Percentiles rank a stretch among this genome's conserved stretches.
Conservation (phyloP, 805 yeast species). For the Myxozyma lipomycoides region DNA sequence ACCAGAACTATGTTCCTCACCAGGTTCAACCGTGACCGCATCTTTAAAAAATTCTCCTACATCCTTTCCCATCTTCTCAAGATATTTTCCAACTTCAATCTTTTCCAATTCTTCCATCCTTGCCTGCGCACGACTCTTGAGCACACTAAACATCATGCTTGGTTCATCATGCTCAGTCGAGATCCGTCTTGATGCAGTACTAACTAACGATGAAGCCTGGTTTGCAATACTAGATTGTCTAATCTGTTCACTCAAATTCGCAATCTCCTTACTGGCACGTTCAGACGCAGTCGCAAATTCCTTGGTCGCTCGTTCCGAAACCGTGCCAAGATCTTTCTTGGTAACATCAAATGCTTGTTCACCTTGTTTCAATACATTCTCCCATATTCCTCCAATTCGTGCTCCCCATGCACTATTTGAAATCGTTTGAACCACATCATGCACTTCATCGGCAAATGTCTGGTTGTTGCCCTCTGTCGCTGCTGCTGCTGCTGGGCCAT, state of each 20-base stretch:
- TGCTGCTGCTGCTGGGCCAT: constrained; percentile 2
- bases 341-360: constrained; percentile 32
- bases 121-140: constrained; percentile 50
- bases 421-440: constrained; percentile 25
- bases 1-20: constrained; percentile 7
- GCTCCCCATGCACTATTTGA: constrained; percentile 27
- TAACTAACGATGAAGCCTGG: constrained; percentile 13
- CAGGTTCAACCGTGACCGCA: constrained; percentile 37
- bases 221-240: constrained; percentile 21
- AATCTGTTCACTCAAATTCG: constrained; percentile 16
- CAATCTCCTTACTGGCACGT: constrained; percentile 21
- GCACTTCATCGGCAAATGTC: constrained; percentile 23
- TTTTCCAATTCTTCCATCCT: constrained; percentile 66
- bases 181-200: constrained; percentile 9
- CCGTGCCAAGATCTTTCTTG: constrained; percentile 32
- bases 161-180: constrained; percentile 8
- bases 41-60: constrained; percentile 44
- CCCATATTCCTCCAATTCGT: constrained; percentile 33
- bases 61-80: constrained; percentile 52
- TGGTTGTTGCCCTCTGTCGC: constrained; percentile 2
- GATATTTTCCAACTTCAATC: constrained; percentile 70
- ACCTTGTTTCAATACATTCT: constrained; percentile 33
- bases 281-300: constrained; percentile 32
- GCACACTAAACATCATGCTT: constrained; percentile 34
- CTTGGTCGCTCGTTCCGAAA: constrained; percentile 28